Conservation (phyloP, 2,329 filamentous ascomycete species). For the Sarocladiaceae sp. region DNA sequence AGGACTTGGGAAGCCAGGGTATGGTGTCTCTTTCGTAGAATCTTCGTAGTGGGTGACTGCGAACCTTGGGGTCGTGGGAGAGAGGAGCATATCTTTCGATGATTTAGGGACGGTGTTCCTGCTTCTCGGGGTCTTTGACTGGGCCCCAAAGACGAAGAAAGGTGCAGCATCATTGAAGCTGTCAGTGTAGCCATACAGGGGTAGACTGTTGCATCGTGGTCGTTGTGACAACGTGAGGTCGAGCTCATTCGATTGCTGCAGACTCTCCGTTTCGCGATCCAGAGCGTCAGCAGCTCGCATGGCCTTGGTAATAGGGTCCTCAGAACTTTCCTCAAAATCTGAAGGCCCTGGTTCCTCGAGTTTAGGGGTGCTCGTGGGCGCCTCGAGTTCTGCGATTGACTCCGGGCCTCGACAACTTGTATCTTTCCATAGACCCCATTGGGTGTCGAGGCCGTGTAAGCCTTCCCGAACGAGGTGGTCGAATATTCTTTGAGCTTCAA, state of each 20-base stretch:
- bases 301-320: slow-evolving; percentile 47
- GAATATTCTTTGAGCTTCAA: slow-evolving; percentile 48
- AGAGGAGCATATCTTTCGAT: slow-evolving; percentile 16
- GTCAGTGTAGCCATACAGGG: slow-evolving; percentile 40
- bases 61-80: slow-evolving; percentile 20
- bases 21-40: slow-evolving; percentile 13
- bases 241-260: slow-evolving; percentile 47
- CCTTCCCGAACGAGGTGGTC: slow-evolving; percentile 47
- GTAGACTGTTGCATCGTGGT: slow-evolving; percentile 46
- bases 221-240: slow-evolving; percentile 37
- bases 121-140: neutral
- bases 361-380: no score
- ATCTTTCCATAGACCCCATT: slow-evolving; percentile 14
- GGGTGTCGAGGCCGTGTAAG: slow-evolving; percentile 30
- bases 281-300: slow-evolving; percentile 58
- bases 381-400: slow-evolving; percentile 10
- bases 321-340: neutral
- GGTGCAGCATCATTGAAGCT: slow-evolving; percentile 39
- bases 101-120: neutral
- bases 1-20: slow-evolving; percentile 16
- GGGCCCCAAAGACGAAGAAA: slow-evolving; percentile 44
- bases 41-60: slow-evolving; percentile 25
- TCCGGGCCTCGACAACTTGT: neutral
- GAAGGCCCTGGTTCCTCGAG: neutral
- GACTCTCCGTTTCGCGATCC: slow-evolving; percentile 48